phyloP scores from a whole-genome alignment of 306 rosid genomes.

The Quillaja saponaria region DNA sequence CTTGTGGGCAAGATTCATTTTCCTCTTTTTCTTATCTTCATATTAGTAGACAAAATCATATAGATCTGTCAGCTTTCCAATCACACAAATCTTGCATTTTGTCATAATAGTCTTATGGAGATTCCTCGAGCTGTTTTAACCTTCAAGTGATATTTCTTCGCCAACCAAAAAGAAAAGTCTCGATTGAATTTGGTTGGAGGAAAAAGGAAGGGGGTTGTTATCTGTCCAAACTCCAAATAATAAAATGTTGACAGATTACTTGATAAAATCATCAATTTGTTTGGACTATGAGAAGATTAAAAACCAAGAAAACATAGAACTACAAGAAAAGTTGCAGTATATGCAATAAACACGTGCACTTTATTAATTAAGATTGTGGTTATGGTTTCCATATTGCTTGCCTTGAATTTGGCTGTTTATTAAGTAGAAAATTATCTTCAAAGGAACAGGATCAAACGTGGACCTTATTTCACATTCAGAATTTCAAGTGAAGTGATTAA shows the following conservation, averaged over 20 bases:
- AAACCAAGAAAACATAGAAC: constrained; percentile 5
- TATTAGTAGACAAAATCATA: background rate
- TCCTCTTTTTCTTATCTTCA: constrained; percentile 42
- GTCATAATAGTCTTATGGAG: background rate
- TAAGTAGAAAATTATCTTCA: background rate
- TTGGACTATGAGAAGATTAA: constrained; percentile 16
- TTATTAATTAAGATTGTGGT: background rate
- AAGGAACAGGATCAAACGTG: constrained; percentile 1
- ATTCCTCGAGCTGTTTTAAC: too few species aligned
- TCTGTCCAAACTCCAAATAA: too few species aligned
- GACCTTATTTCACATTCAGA: constrained; percentile 5
- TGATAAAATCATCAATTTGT: constrained; percentile 1
- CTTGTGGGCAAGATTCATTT: constrained; percentile 50
- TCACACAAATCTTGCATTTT: constrained; percentile 34
- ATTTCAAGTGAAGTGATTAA: background rate
- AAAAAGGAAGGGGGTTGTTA: background rate
- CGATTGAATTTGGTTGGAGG: background rate
- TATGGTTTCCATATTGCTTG: background rate
- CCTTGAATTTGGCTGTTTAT: background rate
- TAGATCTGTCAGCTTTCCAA: constrained; percentile 41
- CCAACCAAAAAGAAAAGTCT: background rate
- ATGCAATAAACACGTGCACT: background rate
- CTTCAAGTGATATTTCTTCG: background rate
- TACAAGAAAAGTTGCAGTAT: background rate
- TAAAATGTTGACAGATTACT: constrained; percentile 2